Conservation (phyloP, 2,329 filamentous ascomycete genomes). For the Byssochlamys sp. region DNA sequence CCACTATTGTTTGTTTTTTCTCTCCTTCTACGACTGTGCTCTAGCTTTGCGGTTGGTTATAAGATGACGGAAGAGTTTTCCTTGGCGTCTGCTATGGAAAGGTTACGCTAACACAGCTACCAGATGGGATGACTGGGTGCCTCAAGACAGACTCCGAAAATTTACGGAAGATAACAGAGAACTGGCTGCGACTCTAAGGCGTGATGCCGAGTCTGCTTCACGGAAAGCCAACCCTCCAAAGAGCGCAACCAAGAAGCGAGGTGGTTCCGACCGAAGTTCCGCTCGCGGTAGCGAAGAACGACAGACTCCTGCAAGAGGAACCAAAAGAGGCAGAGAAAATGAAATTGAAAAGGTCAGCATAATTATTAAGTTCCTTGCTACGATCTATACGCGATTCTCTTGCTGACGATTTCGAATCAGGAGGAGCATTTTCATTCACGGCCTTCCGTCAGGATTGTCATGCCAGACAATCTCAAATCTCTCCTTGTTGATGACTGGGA, state of each 20-base stretch:
- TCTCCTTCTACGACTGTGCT: not conserved
- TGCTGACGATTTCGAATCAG: constrained; percentile 38
- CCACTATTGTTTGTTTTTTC: not conserved
- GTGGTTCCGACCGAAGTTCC: constrained; percentile 34
- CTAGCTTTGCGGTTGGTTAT: not conserved
- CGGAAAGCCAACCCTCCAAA: constrained; percentile 25
- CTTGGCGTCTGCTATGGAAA: constrained; percentile 1
- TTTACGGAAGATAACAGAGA: constrained; percentile 91
- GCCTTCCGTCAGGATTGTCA: constrained; percentile 73
- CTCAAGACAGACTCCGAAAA: constrained; percentile 84
- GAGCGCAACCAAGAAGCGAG: constrained; percentile 29
- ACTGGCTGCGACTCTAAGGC: constrained; percentile 51
- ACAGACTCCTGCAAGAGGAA: constrained; percentile 33
- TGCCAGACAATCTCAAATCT: constrained; percentile 84
- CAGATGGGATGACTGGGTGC: constrained; percentile 97
- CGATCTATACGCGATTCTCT: not conserved
- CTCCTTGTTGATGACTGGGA: constrained; percentile 97
- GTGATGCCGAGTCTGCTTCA: constrained; percentile 30
- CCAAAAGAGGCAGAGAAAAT: constrained; percentile 37
- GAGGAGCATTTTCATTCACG: constrained; percentile 79
- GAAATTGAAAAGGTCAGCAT: constrained; percentile 38
- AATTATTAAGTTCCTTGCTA: not conserved
- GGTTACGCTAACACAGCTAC: constrained; percentile 7
- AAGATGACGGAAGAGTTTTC: constrained; percentile 1
- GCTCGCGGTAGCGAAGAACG: constrained; percentile 38